phyloP scores from a whole-genome alignment of 805 yeast species.

The Suhomyces sp. region DNA sequence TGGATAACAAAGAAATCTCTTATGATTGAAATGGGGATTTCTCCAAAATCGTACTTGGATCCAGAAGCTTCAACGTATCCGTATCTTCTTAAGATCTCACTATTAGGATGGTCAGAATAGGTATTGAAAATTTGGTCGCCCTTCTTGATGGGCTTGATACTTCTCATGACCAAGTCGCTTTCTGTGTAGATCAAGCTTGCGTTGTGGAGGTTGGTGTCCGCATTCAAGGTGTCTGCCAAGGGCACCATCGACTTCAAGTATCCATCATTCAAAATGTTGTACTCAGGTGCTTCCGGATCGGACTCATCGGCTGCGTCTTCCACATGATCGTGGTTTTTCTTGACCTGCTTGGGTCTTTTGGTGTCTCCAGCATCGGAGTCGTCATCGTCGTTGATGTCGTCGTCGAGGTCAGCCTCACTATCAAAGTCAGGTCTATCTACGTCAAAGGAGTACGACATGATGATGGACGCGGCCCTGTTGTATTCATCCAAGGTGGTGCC shows the following conservation, averaged over 20 bases:
- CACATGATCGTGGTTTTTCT: conserved; percentile 16
- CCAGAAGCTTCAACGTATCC: conserved; percentile 83
- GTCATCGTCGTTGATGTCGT: conserved; percentile 29
- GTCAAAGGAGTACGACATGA: conserved; percentile 91
- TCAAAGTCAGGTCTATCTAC: conserved; percentile 46
- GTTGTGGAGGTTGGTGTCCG: conserved; percentile 75
- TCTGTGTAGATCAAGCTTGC: conserved; percentile 62
- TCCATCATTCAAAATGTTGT: conserved; percentile 22
- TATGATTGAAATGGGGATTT: conserved; percentile 51
- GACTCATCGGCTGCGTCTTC: conserved; percentile 6
- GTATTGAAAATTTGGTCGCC: conserved; percentile 84
- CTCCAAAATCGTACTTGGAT: conserved; percentile 79
- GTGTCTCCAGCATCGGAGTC: conserved; percentile 22
- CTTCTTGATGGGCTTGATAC: conserved; percentile 55
- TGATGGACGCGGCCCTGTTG: conserved; percentile 70
- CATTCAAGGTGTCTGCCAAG: conserved; percentile 85
- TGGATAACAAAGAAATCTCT: conserved; percentile 32
- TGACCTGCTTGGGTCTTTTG: conserved; percentile 6
- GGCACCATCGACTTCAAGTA: conserved; percentile 86
- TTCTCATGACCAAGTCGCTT: conserved; percentile 63
- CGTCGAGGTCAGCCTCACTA: conserved; percentile 26
- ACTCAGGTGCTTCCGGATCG: conserved; percentile 7
- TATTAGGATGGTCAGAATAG: conserved; percentile 87
- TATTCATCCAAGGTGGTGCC: conserved; percentile 53
- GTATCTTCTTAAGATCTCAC: conserved; percentile 86